Conservation (phyloP, 768 basidiomycete genomes). For the Coprinopsis sp. region DNA sequence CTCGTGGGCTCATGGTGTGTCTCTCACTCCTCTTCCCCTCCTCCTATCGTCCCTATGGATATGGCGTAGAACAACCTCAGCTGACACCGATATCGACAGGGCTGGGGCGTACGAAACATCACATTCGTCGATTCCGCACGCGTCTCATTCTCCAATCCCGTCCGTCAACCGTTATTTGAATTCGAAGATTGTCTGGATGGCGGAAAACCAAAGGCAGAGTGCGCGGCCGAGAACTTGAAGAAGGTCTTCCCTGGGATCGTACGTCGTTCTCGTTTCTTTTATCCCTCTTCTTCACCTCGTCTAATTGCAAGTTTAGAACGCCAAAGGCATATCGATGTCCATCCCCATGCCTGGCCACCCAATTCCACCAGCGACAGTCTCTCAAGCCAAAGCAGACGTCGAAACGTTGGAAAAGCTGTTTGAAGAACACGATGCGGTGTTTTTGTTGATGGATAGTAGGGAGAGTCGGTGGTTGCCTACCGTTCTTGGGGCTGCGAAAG, state of each 20-base stretch:
- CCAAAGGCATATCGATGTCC: constrained; percentile 69
- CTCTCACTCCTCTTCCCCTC: background rate
- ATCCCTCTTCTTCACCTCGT: background rate
- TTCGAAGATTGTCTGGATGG: constrained; percentile 92
- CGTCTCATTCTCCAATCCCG: constrained; percentile 97
- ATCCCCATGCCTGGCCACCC: constrained; percentile 99
- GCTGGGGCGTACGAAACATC: constrained; percentile 93
- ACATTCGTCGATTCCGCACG: constrained; percentile 87
- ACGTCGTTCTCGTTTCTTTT: constrained; percentile 25
- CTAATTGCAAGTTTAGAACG: constrained; percentile 51
- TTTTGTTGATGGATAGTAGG: constrained; percentile 96
- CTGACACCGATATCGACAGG: constrained; percentile 41
- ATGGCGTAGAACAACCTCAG: background rate
- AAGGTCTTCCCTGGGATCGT: constrained; percentile 94
- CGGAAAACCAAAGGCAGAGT: constrained; percentile 89
- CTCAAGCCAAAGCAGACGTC: constrained; percentile 64
- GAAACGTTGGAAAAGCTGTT: constrained; percentile 70
- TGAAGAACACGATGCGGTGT: constrained; percentile 84
- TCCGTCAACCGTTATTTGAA: constrained; percentile 93
- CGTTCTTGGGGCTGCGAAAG: constrained; percentile 76
- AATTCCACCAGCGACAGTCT: constrained; percentile 49
- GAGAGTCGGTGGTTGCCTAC: constrained; percentile 97
- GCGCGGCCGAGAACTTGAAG: constrained; percentile 80
- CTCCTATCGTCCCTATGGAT: background rate
- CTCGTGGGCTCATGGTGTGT: constrained; percentile 82